These are phyloP conservation scores for Fusarium oligoseptatum DNA, from an alignment of 2,329 filamentous ascomycete species.

Conservation along the genomic window DNA sequence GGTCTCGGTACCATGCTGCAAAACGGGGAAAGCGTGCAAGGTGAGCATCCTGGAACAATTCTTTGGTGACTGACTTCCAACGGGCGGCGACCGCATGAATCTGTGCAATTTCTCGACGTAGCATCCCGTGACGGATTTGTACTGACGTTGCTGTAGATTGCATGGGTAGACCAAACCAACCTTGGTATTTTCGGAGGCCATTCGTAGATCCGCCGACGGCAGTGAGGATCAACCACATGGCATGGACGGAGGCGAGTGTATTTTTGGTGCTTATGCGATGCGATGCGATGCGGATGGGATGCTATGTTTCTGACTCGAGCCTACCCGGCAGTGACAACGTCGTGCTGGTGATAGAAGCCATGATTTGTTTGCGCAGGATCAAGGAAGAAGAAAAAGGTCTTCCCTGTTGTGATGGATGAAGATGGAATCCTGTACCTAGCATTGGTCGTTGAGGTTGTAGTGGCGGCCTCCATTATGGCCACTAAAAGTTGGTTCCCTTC, in stretches of 20 bases:
- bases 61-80: constrained; percentile 5
- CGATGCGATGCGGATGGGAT: not conserved
- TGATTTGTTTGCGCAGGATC: not conserved
- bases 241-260: constrained; percentile 4
- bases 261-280: constrained; percentile 31
- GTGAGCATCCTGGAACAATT: not conserved
- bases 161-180: constrained; percentile 2
- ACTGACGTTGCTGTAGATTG: constrained; percentile 10
- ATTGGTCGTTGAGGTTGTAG: not conserved
- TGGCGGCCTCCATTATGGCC: not conserved
- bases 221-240: constrained; percentile 24
- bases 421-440: not conserved
- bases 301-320: not conserved
- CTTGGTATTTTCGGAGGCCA: constrained; percentile 25
- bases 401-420: not conserved
- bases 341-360: not conserved
- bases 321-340: not conserved
- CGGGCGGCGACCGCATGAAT: constrained; percentile 4
- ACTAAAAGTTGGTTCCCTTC: constrained; percentile 1
- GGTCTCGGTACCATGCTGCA: constrained; percentile 25
- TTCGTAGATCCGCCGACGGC: constrained; percentile 25
- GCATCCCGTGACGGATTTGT: constrained; percentile 30
- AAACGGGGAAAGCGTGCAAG: constrained; percentile 28
- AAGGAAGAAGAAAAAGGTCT: not conserved
- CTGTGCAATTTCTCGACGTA: constrained; percentile 35